phyloP scores from a whole-genome alignment of 805 yeast genomes.

The Metschnikowia reukaufii region DNA sequence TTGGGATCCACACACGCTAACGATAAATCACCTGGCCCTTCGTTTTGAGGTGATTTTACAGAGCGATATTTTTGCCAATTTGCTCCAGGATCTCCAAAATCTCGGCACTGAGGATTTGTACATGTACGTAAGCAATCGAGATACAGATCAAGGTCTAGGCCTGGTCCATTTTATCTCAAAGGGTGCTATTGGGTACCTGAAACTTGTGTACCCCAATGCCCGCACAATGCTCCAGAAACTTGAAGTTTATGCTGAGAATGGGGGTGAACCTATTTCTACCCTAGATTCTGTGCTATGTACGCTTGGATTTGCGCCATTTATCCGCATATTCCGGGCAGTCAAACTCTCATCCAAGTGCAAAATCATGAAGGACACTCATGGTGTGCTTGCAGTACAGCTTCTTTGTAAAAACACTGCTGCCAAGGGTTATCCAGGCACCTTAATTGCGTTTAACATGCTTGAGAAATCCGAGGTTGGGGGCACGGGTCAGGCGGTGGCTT shows the following conservation, averaged over 20 bases:
- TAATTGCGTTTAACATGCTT: conserved; percentile 41
- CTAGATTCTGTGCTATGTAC: conserved; percentile 28
- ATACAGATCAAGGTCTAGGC: conserved; percentile 23
- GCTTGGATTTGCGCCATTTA: conserved; percentile 35
- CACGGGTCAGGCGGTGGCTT: conserved; percentile 12
- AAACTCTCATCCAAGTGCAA: conserved; percentile 41
- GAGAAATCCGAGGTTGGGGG: conserved; percentile 26
- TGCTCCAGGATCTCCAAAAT: conserved; percentile 37
- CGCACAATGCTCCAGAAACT: conserved; percentile 62
- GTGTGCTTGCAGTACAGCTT: conserved; percentile 39
- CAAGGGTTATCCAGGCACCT: conserved; percentile 35
- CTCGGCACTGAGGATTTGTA: conserved; percentile 38
- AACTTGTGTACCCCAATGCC: conserved; percentile 64
- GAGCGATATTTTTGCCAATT: conserved; percentile 37
- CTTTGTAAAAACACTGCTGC: conserved; percentile 33
- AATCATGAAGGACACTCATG: conserved; percentile 35
- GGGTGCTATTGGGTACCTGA: conserved; percentile 73
- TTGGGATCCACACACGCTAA: conserved; percentile 11
- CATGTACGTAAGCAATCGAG: conserved; percentile 29
- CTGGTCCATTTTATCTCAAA: conserved; percentile 59
- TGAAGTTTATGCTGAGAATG: conserved; percentile 31
- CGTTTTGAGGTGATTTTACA: conserved; percentile 39
- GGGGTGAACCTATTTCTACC: conserved; percentile 14
- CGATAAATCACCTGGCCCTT: conserved; percentile 31
- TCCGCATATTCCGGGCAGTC: conserved; percentile 35